Evolutionary conservation across 495 filamentous ascomycete genomes (phyloP).

Genomic region (Venustampulla echinocandica): DNA sequence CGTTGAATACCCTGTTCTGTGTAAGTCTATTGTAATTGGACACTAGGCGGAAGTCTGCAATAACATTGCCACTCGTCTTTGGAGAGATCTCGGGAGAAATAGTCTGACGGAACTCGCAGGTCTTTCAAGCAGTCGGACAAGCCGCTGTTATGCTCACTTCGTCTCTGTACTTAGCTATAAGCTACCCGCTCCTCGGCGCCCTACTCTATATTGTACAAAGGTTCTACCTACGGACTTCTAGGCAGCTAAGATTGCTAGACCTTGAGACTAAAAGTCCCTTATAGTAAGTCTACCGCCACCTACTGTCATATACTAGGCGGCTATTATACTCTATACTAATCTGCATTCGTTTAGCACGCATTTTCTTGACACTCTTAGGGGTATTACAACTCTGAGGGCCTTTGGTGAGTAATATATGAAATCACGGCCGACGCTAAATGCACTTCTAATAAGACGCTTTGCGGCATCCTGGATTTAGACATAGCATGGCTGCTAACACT

Average conservation of each 20-base stretch:
- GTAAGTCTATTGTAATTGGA: constrained; percentile 10
- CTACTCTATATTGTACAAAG: constrained; percentile 45
- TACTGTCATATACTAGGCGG: constrained; percentile 7
- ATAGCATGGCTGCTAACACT: too few species aligned
- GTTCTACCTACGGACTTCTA: constrained; percentile 52
- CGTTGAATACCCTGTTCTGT: neutral
- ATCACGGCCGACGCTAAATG: too few species aligned
- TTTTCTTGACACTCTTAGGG: constrained; percentile 41
- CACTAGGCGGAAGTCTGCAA: too few species aligned
- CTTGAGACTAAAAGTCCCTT: constrained; percentile 48
- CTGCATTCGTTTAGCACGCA: constrained; percentile 29
- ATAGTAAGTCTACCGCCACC: constrained; percentile 39
- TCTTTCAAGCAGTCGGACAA: constrained; percentile 14
- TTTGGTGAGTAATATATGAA: constrained; percentile 24
- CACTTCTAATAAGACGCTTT: too few species aligned
- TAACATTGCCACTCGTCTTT: too few species aligned
- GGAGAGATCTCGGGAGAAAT: too few species aligned
- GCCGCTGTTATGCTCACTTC: constrained; percentile 11
- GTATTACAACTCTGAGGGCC: constrained; percentile 35
- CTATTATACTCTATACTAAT: neutral
- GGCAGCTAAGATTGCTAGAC: constrained; percentile 52
- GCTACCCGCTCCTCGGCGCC: constrained; percentile 31
- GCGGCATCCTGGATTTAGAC: too few species aligned
- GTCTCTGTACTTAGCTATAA: constrained; percentile 23
- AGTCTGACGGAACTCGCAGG: neutral